These are phyloP conservation scores for Canavalia ensiformis DNA, from an alignment of 306 rosid genomes.

Conservation along the genomic window DNA sequence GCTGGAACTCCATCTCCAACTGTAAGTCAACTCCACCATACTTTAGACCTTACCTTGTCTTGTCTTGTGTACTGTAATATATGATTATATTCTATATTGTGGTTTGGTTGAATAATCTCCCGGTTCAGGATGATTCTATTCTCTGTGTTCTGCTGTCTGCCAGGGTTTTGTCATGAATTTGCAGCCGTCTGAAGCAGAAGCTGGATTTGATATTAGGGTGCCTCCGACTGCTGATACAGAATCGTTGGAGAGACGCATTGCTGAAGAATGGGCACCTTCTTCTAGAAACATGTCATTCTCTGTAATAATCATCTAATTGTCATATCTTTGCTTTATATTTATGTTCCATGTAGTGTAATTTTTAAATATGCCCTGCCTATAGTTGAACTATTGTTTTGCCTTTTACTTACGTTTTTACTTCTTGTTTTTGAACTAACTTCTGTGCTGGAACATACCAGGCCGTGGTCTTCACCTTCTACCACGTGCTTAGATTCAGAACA, in stretches of 20 bases:
- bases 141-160: constrained; percentile 33
- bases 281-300: constrained; percentile 86
- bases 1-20: constrained; percentile 92
- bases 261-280: constrained; percentile 83
- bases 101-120: background rate
- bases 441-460: background rate
- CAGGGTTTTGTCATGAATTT: constrained; percentile 99
- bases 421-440: background rate
- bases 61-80: background rate
- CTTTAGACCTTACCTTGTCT: background rate
- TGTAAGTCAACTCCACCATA: constrained; percentile 56
- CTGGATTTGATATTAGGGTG: constrained; percentile 90
- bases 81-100: background rate
- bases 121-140: background rate
- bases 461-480: no score
- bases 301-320: constrained; percentile 58
- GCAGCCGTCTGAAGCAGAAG: constrained; percentile 99
- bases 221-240: constrained; percentile 77
- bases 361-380: background rate
- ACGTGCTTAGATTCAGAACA: constrained; percentile 7
- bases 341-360: background rate
- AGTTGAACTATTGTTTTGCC: constrained; percentile 3
- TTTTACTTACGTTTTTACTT: background rate
- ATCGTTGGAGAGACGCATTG: constrained; percentile 66
- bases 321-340: constrained; percentile 30